Conservation (phyloP, 2,329 filamentous ascomycete genomes). For the Geosmithia putterillii region DNA sequence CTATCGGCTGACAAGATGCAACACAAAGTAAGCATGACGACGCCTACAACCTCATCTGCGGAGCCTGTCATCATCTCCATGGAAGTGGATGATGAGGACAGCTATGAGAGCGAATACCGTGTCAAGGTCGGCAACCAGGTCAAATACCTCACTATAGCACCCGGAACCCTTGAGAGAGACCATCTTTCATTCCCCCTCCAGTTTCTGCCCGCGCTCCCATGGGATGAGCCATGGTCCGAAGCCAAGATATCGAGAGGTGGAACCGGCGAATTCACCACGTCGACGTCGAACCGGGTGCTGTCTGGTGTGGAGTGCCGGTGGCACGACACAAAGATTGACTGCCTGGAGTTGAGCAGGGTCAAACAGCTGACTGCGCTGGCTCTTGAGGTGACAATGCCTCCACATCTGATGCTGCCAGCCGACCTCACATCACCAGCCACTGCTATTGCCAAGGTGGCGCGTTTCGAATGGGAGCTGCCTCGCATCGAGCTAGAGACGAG, state of each 20-base stretch:
- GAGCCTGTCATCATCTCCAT: conserved; percentile 6
- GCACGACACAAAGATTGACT: conserved; percentile 12
- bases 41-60: neutral
- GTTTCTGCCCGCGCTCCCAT: conserved; percentile 11
- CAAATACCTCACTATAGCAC: conserved; percentile 12
- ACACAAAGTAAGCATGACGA: no score
- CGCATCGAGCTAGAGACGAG: conserved; percentile 15
- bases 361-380: conserved; percentile 7
- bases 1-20: neutral
- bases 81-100: conserved; percentile 8
- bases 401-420: neutral
- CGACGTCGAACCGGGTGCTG: conserved; percentile 9
- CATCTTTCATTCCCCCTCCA: conserved; percentile 11
- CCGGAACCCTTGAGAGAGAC: conserved; percentile 12
- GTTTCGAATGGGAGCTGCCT: conserved; percentile 17
- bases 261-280: conserved; percentile 11
- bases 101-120: conserved; percentile 12
- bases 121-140: conserved; percentile 11
- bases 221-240: conserved; percentile 12
- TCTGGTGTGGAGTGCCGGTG: conserved; percentile 11
- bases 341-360: conserved; percentile 12
- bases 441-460: conserved; percentile 16
- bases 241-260: conserved; percentile 11
- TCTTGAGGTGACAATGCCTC: neutral
- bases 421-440: neutral